phyloP scores from a whole-genome alignment of 2,329 filamentous ascomycete species.

The Aspergillus ochraceus region DNA sequence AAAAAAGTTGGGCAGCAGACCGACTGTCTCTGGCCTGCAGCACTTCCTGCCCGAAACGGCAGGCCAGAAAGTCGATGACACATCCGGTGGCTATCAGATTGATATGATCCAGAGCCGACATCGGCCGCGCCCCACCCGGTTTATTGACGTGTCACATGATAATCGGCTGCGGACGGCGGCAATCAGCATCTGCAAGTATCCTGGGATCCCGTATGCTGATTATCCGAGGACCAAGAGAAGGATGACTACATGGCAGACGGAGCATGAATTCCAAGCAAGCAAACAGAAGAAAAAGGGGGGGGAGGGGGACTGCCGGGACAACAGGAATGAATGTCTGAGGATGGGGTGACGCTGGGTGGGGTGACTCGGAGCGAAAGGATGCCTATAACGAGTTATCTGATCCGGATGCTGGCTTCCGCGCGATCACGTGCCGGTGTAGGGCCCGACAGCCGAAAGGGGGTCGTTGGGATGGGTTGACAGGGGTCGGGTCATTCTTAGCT shows the following conservation, averaged over 20 bases:
- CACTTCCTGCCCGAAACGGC: background rate
- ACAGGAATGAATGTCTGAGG: background rate
- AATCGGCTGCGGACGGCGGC: background rate
- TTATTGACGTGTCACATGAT: conserved; percentile 2
- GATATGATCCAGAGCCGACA: conserved; percentile 17
- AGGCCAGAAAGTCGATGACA: background rate
- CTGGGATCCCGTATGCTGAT: too few species aligned
- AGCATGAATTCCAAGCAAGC: too few species aligned
- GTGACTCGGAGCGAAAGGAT: conserved; percentile 12
- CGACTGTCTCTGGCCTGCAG: too few species aligned
- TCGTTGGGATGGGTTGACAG: background rate
- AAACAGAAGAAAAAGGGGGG: background rate
- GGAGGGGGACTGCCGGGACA: background rate
- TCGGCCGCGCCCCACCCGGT: conserved; percentile 8
- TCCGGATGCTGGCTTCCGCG: conserved; percentile 13
- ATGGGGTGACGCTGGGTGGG: conserved; percentile 2
- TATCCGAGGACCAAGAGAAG: too few species aligned
- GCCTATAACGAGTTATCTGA: conserved; percentile 20
- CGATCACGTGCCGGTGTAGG: conserved; percentile 5
- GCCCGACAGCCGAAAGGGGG: background rate
- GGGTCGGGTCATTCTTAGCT: too few species aligned
- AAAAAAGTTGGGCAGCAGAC: too few species aligned
- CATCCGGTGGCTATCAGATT: conserved; percentile 10
- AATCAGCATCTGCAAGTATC: background rate
- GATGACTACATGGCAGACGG: too few species aligned